Evolutionary conservation across 345 rosid genomes (phyloP).

Genomic region (Eucalyptus camaldulensis): DNA sequence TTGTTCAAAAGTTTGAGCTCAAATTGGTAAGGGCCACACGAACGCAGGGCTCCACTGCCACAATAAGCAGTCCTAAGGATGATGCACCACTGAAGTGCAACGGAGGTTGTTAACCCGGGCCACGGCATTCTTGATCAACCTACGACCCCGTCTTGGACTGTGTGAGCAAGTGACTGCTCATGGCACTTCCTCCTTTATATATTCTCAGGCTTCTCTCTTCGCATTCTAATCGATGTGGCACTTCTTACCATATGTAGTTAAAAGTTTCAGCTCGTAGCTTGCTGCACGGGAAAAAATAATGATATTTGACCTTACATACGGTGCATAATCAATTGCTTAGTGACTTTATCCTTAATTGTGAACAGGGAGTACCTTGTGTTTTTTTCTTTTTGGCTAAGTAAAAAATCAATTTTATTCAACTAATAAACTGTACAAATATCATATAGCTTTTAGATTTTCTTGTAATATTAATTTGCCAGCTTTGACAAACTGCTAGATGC

Average conservation of each 20-base stretch:
- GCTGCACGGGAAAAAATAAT: neutral
- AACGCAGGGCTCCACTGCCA: neutral
- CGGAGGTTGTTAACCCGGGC: rapidly evolving
- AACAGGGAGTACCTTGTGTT: neutral
- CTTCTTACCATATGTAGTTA: neutral
- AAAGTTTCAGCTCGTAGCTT: neutral
- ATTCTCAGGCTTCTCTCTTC: neutral
- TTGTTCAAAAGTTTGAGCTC: neutral
- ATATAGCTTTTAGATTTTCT: neutral
- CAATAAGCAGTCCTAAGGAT: neutral
- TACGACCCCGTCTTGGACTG: rapidly evolving
- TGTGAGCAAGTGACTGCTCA: neutral
- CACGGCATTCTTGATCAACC: neutral
- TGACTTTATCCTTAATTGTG: neutral
- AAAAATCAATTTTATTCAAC: neutral
- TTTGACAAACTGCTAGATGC: neutral
- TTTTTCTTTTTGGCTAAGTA: neutral
- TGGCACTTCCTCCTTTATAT: neutral
- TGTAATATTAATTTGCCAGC: neutral
- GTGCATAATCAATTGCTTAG: neutral
- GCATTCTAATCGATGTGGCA: neutral
- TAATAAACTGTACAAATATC: neutral
- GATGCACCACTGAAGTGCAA: neutral
- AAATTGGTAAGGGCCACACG: neutral
- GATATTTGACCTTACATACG: neutral